These are phyloP conservation scores for Taphrina sp. DNA, from an alignment of 1,139 yeast genomes.

Conservation along the genomic window DNA sequence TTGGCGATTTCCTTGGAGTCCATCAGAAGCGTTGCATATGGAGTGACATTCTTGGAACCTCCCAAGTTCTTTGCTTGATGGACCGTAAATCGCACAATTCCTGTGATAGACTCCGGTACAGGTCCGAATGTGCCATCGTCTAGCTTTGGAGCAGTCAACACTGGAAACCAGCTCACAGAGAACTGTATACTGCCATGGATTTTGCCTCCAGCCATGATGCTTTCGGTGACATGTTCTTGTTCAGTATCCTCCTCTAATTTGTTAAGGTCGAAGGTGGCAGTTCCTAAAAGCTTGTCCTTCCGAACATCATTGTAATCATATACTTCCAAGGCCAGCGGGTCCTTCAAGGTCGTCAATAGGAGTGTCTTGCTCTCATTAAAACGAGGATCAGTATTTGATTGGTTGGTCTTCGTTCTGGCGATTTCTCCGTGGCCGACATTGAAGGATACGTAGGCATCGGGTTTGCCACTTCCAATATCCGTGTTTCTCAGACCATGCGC, in stretches of 20 bases:
- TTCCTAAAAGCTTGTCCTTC: constrained; percentile 78
- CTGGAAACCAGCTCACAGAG: constrained; percentile 74
- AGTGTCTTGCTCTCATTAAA: constrained; percentile 80
- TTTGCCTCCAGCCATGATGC: constrained; percentile 71
- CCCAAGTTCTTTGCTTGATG: constrained; percentile 74
- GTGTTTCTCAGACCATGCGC: constrained; percentile 71
- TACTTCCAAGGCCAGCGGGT: constrained; percentile 68
- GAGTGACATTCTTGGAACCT: constrained; percentile 60
- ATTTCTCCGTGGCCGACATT: constrained; percentile 47
- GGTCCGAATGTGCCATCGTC: constrained; percentile 85
- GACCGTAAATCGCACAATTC: constrained; percentile 71
- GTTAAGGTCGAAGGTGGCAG: constrained; percentile 72
- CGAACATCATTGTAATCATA: constrained; percentile 74
- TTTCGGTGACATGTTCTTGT: constrained; percentile 54
- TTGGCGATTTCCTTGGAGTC: constrained; percentile 58
- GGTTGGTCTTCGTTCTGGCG: constrained; percentile 65
- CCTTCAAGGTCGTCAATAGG: constrained; percentile 71
- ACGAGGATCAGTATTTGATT: constrained; percentile 65
- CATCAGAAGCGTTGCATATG: constrained; percentile 53
- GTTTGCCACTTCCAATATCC: constrained; percentile 66
- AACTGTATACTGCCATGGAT: constrained; percentile 71
- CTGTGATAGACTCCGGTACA: constrained; percentile 90
- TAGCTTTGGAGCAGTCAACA: constrained; percentile 67
- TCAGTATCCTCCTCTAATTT: constrained; percentile 52
- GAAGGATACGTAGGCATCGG: constrained; percentile 85